Percentiles rank a stretch among this genome's conserved stretches.
phyloP scores from a whole-genome alignment of 106 monocot genomes.

The Dendrobium catenatum region DNA sequence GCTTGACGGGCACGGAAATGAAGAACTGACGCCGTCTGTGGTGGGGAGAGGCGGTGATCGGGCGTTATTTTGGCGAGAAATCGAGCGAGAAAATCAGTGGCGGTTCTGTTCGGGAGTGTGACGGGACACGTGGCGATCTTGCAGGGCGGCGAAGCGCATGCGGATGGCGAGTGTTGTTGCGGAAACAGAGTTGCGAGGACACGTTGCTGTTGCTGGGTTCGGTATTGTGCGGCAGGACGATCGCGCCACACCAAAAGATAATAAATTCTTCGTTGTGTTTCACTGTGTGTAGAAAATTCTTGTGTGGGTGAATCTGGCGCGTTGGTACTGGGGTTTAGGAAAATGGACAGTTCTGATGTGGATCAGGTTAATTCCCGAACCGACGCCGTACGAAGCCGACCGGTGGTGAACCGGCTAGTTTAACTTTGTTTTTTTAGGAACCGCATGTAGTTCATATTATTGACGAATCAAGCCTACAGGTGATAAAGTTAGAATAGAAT shows the following conservation, averaged over 20 bases:
- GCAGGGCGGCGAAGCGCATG: not conserved
- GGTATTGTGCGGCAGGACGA: not conserved
- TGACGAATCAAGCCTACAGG: no score
- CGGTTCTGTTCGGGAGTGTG: not conserved
- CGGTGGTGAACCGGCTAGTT: no score
- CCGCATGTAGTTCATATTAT: no score
- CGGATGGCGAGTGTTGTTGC: conserved; percentile 6
- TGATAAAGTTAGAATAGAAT: no score
- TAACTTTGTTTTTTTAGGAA: no score
- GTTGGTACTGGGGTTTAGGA: not conserved
- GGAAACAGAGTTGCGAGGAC: not conserved
- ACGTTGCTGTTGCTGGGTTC: conserved; percentile 3
- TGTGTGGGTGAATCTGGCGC: not conserved
- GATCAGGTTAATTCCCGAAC: not conserved
- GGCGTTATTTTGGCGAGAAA: no score
- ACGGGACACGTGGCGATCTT: conserved; percentile 1
- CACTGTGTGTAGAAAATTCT: not conserved
- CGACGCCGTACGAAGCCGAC: no score
- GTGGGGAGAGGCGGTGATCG: not conserved
- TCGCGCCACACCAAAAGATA: no score
- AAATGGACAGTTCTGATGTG: not conserved
- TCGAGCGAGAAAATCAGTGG: no score
- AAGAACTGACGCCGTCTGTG: not conserved
- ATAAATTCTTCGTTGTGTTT: not conserved
- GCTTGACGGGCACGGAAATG: not conserved